phyloP scores from a whole-genome alignment of 192 early-diverging fungal genomes.

The Backusella sp. region DNA sequence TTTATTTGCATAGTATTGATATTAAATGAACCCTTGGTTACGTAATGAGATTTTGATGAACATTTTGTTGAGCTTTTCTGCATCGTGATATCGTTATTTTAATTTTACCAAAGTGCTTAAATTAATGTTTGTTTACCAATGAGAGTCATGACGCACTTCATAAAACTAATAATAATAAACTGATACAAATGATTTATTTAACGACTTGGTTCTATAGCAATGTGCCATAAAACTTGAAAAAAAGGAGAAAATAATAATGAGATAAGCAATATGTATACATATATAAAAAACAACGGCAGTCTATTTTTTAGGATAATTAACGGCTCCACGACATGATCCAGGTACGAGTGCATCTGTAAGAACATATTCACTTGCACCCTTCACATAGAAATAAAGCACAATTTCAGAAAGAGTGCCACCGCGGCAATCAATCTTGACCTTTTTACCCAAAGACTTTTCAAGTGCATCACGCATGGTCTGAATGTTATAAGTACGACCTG shows the following conservation, averaged over 20 bases:
- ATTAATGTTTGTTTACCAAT: background rate
- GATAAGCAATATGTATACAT: background rate
- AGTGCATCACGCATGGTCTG: slow-evolving; percentile 44
- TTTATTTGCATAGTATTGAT: too few relatives aligned
- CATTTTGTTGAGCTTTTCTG: too few relatives aligned
- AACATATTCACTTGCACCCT: slow-evolving; percentile 35
- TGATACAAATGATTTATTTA: background rate
- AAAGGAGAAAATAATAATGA: background rate
- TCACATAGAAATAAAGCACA: slow-evolving; percentile 42
- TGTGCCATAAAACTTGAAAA: background rate
- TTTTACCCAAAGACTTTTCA: slow-evolving; percentile 34
- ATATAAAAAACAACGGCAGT: background rate
- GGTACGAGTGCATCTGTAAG: slow-evolving; percentile 23
- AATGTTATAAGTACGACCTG: slow-evolving; percentile 43
- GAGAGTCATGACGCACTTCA: background rate
- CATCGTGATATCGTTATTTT: background rate
- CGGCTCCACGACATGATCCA: slow-evolving; percentile 31
- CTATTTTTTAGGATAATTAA: slow-evolving; percentile 36
- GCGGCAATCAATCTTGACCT: slow-evolving; percentile 43
- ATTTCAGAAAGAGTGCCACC: slow-evolving; percentile 44
- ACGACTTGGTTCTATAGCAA: background rate
- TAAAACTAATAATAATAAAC: background rate
- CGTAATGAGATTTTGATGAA: too few relatives aligned
- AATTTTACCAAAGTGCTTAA: background rate
- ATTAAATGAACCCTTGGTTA: too few relatives aligned